Evolutionary conservation across 148 eudicot species (phyloP).

Genomic region (Amaranthus palmeri): DNA sequence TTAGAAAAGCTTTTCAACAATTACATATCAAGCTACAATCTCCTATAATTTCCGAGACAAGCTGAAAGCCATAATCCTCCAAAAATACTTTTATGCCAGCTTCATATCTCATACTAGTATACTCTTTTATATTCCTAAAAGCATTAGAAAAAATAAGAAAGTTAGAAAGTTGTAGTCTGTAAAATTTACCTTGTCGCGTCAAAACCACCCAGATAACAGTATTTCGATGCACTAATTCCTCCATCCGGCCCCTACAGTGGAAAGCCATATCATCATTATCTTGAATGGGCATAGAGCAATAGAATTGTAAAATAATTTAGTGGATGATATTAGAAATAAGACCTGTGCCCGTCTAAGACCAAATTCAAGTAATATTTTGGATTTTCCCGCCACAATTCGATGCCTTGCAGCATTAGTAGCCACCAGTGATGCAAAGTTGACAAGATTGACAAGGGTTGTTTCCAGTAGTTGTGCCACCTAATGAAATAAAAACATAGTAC

Average conservation of each 20-base stretch:
- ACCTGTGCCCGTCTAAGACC: constrained; percentile 99
- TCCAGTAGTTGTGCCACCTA: constrained; percentile 93
- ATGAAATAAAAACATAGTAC: constrained; percentile 2
- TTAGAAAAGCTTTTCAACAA: background rate
- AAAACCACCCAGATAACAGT: constrained; percentile 95
- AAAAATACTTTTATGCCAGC: background rate
- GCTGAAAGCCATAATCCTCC: background rate
- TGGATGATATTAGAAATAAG: constrained; percentile 12
- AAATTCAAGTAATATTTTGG: constrained; percentile 83
- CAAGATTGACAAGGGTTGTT: constrained; percentile 88
- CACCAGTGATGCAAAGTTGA: constrained; percentile 89
- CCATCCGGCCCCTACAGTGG: constrained; percentile 87
- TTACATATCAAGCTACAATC: background rate
- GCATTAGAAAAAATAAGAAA: background rate
- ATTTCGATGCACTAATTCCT: constrained; percentile 83
- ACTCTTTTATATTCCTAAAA: background rate
- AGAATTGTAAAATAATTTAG: background rate
- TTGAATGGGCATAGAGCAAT: background rate
- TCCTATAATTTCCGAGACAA: background rate
- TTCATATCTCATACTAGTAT: background rate
- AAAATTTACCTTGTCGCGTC: constrained; percentile 83
- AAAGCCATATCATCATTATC: background rate
- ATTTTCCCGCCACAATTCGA: constrained; percentile 88
- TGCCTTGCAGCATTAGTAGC: constrained; percentile 98
- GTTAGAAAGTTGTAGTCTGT: background rate